Evolutionary conservation across 257 asterid genomes (phyloP), one percentile per base, ranked within the genome.

Genomic region (Penstemon newberryi): DNA sequence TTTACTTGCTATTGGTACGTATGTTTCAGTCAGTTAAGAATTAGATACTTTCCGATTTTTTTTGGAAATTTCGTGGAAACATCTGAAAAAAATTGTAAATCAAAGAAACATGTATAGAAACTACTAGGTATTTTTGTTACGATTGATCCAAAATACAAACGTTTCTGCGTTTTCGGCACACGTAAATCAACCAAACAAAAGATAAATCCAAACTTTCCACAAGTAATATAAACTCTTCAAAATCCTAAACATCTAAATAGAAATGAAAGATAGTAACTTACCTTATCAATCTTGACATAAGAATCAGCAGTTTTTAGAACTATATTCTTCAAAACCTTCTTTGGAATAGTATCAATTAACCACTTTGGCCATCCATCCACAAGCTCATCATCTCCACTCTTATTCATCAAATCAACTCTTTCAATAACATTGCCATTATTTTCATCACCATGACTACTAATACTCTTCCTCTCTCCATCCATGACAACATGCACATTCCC

Each of bases 361-460:
- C 97, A 91, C 72, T 83, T 85, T 7, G 97, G 97, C 95, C 97
- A 91, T 4, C 96, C 97, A 69, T 85, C 84, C 6, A 88, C 85
- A 37, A 86, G 53, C 84, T 83, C 84, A 18, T 84, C 87, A 8
- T 80, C 92, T 18, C 15, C 82, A 5, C 15, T 66, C 51, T 52
- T 71, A 6, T 46, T 80, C 19, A 3, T n/a, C 61, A 68, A 19
- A 7, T 70, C 80, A 11, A 36, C 68, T 42, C 39, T 78, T 38
- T 38, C 72, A 42, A 56, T 9, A 51, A 50, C 62, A 33, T 63
- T 52, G 4, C 67, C 74, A 7, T 33, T 51, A 37, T 46, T 72
- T 9, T 41, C 79, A 45, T 56, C 82, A 5, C 51, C 69, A 54
- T 66, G 70, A 53, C 58, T 38, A 6, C 71, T 69, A n/a, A 4